Evolutionary conservation across 306 rosid species (phyloP), one percentile per base, ranked within the genome.

Genomic region (Leucaena leucocephala): DNA sequence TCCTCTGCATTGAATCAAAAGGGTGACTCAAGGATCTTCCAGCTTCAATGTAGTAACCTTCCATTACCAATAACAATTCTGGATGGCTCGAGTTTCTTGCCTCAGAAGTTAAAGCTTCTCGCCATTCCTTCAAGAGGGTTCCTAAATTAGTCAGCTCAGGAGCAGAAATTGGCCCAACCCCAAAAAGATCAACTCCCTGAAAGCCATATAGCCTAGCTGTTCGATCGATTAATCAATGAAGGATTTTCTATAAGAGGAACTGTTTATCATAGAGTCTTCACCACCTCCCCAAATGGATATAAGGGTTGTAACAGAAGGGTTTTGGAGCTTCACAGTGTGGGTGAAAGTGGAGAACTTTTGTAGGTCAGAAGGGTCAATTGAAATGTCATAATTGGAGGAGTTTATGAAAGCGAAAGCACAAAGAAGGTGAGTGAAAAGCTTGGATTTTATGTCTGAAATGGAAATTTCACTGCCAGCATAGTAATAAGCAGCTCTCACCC

Each of bases 201-300:
- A 84, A 84, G 36, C 83, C 84, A 70, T 75, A 68, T 5, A 63
- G 71, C 65, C 84, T 76, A 8, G 87, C 82, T 44, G 76, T 71
- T 76, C 11, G 3, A 84, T 84, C 4, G 84, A 79, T 7, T 84
- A 84, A 13, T 64, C 78, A 71, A 80, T 76, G 46, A 84, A 76
- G 40, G 87, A 62, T 35, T 45, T 76, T 67, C 84, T 38, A 10
- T 8, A 0, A 55, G 75, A 76, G 27, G 84, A 64, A 17, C 72
- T 27, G 61, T 76, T 63, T 40, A 71, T 22, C 62, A 76, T 27
- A 3, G 87, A 50, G 12, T 16, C 44, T 4, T 61, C 15, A 3
- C 45, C 3, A 14, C 86, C 83, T 42, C 54, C 81, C 83, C 78
- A 11, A 48, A 83, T 71, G 65, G 86, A 83, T 12, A 83, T 33